Evolutionary conservation across 805 yeast species (phyloP).

Genomic region (Saccharomycopsis sp.): DNA sequence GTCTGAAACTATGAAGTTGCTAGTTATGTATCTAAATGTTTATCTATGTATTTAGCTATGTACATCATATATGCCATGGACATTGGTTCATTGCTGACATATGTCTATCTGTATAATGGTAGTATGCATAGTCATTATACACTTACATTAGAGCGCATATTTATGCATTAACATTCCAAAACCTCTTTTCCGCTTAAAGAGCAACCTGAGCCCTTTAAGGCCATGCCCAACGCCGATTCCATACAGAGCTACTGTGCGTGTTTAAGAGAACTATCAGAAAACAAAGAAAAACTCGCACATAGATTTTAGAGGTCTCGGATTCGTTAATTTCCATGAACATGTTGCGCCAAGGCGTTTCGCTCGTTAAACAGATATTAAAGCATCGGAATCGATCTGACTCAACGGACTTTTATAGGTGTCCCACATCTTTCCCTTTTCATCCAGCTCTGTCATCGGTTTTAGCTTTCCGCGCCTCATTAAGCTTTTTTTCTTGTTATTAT

Average conservation of each 20-base stretch:
- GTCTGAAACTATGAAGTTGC: neutral
- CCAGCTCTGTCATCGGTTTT: neutral
- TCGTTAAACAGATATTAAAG: no score
- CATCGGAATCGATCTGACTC: no score
- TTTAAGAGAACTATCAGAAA: neutral
- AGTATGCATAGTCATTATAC: no score
- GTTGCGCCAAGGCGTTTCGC: neutral
- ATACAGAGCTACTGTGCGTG: neutral
- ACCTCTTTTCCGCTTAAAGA: neutral
- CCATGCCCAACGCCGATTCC: neutral
- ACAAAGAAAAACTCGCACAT: neutral
- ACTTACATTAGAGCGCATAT: constrained; percentile 1
- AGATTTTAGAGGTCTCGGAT: neutral
- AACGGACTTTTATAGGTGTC: neutral
- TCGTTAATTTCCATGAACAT: neutral
- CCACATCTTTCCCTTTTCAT: neutral
- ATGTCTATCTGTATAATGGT: no score
- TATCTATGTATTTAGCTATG: neutral
- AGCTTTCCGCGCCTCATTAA: neutral
- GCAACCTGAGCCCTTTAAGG: neutral
- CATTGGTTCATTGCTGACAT: no score
- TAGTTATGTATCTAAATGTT: neutral
- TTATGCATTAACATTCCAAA: neutral
- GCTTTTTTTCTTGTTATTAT: neutral
- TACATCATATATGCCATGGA: neutral